phyloP scores from a whole-genome alignment of 106 monocot genomes.

The Iris macrosiphon region DNA sequence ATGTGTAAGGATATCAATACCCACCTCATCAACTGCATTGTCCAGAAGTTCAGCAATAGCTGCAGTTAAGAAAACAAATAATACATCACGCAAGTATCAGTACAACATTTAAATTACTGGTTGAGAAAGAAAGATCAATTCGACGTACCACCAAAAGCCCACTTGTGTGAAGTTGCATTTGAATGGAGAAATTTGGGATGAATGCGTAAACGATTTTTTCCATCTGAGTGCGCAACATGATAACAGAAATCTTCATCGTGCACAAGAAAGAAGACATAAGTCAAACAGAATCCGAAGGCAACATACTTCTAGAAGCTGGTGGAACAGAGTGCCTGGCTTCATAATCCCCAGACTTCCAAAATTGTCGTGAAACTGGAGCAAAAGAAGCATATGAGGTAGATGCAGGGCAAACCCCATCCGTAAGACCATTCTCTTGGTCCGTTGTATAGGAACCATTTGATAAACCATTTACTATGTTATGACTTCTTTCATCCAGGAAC shows the following conservation, averaged over 20 bases:
- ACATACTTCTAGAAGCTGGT: constrained; percentile 26
- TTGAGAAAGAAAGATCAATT: background rate
- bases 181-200: constrained; percentile 92
- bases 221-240: constrained; percentile 28
- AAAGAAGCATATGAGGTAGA: constrained; percentile 5
- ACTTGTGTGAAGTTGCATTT: constrained; percentile 92
- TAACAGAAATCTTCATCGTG: background rate
- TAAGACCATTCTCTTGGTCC: constrained; percentile 3
- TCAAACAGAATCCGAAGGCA: background rate
- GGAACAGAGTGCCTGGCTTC: constrained; percentile 17
- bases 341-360: constrained; percentile 93
- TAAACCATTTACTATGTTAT: background rate
- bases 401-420: background rate
- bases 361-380: constrained; percentile 44
- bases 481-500: background rate
- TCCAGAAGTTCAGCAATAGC: constrained; percentile 93
- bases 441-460: constrained; percentile 1
- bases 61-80: constrained; percentile 29
- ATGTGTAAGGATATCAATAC: background rate
- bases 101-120: background rate
- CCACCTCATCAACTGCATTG: constrained; percentile 95
- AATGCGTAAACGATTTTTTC: constrained; percentile 52
- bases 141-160: constrained; percentile 77
- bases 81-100: background rate
- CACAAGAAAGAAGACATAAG: background rate